Evolutionary conservation across 2,329 filamentous ascomycete genomes (phyloP), one percentile per base, ranked within the genome.

Genomic region (Leptographium radiaticola): DNA sequence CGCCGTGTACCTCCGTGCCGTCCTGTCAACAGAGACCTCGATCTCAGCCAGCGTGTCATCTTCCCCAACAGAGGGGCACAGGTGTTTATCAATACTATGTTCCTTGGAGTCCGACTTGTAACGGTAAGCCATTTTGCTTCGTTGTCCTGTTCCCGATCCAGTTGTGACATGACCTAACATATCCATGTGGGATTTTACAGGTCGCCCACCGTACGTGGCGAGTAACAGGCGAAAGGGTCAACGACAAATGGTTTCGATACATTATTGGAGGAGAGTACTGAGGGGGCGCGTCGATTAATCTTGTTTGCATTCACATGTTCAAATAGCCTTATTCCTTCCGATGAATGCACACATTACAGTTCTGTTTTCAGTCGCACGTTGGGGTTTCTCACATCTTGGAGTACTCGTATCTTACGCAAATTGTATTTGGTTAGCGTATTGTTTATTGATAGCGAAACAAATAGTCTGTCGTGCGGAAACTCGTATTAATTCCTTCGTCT

Each of bases 231-330:
- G 76, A 76, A 0, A 72, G 63, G 55, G 56, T 77, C 11, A 75
- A 75, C 60, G 67, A 73, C 56, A 63, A 72, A 25, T 25, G 25
- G 25, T 76, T 79, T 51, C 68, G 68, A 36, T 78, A 77, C 59
- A 69, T 72, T 36, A 64, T 81, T 54, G 77, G 79, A 12, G 77
- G 77, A 13, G 77, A 81, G 62, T 49, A 55, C n/a, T 50, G 18
- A 43, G 25, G 3, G 25, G 25, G 25, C n/a, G 40, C 18, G 9
- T 8, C 9, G 15, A 16, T 16, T 43, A 43, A n/a, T 16, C 40
- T 16, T 16, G 15, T 10, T 42, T 5, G 25, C 25, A 25, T 25
- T 25, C 25, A 25, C 25, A 25, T 25, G 25, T 25, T 25, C 25
- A n/a, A n/a, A 25, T 25, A 25, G 25, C 25, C 25, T 25, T 25